phyloP scores from a whole-genome alignment of 2,329 filamentous ascomycete species.

The Immersiporthe knoxdaviesiana region DNA sequence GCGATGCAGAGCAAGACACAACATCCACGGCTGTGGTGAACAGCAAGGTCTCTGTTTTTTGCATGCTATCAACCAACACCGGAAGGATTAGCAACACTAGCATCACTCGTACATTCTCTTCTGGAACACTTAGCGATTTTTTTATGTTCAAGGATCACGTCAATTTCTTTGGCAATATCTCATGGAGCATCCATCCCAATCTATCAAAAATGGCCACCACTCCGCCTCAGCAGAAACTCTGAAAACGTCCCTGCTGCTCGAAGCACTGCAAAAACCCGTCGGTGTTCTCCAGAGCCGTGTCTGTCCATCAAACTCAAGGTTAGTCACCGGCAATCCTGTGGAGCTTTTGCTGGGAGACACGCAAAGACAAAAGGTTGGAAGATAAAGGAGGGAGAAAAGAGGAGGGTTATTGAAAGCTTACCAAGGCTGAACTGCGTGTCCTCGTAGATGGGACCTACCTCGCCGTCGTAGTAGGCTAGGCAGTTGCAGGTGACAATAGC shows the following conservation, averaged over 20 bases:
- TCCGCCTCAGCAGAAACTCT: not conserved
- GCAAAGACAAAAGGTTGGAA: not conserved
- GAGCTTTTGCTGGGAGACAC: not conserved
- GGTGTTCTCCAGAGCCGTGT: not conserved
- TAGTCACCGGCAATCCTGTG: not conserved
- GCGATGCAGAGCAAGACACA: not conserved
- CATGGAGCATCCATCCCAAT: not conserved
- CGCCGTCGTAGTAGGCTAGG: not conserved
- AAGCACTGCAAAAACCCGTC: not conserved
- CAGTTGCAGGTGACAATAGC: not conserved
- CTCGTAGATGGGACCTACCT: not conserved
- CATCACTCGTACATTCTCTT: no score
- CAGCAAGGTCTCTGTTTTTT: not conserved
- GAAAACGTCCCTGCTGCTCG: slow-evolving; percentile 1
- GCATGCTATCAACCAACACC: not conserved
- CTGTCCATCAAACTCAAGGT: not conserved
- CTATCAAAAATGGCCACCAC: not conserved
- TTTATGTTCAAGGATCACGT: no score
- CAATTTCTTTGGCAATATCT: no score
- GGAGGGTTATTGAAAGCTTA: not conserved
- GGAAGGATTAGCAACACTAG: no score
- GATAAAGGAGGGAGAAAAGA: not conserved
- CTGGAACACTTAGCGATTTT: no score
- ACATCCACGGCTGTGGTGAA: not conserved
- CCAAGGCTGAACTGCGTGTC: slow-evolving; percentile 2